These are phyloP conservation scores for Mucor circinelloides DNA, from an alignment of 371 early-diverging fungal species.

Conservation along the genomic window DNA sequence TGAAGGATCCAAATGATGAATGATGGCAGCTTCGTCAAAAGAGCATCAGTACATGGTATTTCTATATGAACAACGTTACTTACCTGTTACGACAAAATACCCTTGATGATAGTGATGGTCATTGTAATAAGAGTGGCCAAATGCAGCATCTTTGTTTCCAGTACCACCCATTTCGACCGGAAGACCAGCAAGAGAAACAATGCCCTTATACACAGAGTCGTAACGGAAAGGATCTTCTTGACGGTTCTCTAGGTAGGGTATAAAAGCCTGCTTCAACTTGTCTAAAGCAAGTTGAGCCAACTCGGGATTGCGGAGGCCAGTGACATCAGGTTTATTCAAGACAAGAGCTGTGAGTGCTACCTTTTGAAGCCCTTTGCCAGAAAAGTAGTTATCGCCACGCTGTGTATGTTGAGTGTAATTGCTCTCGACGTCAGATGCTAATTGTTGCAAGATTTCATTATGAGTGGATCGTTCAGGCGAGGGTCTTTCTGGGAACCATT, in stretches of 20 bases:
- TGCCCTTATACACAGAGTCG: conserved; percentile 68
- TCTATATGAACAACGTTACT: not conserved
- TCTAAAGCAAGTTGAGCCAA: conserved; percentile 40
- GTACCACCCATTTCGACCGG: conserved; percentile 45
- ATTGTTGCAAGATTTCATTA: conserved; percentile 37
- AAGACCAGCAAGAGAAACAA: conserved; percentile 57
- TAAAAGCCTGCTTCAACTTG: conserved; percentile 49
- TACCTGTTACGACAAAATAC: conserved; percentile 58
- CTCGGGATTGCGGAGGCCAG: conserved; percentile 45
- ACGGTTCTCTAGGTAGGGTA: conserved; percentile 60
- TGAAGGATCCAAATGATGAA: conserved; percentile 62
- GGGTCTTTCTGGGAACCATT: conserved; percentile 42
- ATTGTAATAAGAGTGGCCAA: conserved; percentile 57
- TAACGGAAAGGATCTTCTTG: conserved; percentile 63
- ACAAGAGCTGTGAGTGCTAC: conserved; percentile 68
- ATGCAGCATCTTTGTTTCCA: conserved; percentile 40
- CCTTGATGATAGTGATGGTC: conserved; percentile 89
- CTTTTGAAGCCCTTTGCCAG: conserved; percentile 74
- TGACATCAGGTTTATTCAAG: conserved; percentile 46
- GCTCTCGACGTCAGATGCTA: conserved; percentile 43
- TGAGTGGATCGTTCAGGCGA: conserved; percentile 35
- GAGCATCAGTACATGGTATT: not conserved
- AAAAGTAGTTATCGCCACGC: conserved; percentile 68
- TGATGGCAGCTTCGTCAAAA: conserved; percentile 56
- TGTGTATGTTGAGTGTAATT: conserved; percentile 46